Conservation (phyloP, 768 basidiomycete genomes). For the Auricularia auricula-judae region DNA sequence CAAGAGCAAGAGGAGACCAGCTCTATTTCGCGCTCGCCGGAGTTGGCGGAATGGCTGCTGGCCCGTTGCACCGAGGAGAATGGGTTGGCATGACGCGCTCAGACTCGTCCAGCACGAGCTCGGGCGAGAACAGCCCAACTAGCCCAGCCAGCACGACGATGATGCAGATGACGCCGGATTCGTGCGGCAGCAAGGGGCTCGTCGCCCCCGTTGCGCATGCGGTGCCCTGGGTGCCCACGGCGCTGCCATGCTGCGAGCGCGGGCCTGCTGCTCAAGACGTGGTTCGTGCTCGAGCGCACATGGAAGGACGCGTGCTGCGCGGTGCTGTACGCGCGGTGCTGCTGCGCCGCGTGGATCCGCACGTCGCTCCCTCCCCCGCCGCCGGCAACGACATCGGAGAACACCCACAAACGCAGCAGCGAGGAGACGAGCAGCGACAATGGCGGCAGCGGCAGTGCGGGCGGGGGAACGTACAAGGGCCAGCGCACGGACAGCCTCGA, state of each 20-base stretch:
- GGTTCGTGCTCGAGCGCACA: not conserved
- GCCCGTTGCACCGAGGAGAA: not conserved
- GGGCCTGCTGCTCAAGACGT: not conserved
- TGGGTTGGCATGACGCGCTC: not conserved
- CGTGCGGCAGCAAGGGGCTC: not conserved
- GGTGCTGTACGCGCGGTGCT: not conserved
- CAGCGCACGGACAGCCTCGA: not conserved
- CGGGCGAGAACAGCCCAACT: not conserved
- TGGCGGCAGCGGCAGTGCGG: not conserved
- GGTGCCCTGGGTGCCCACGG: not conserved
- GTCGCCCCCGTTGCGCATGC: not conserved
- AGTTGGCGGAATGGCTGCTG: not conserved
- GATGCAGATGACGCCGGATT: not conserved
- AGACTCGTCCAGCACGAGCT: not conserved
- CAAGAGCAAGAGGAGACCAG: not conserved
- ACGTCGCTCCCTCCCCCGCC: not conserved
- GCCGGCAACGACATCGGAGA: not conserved
- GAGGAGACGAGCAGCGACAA: not conserved
- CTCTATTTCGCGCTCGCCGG: not conserved
- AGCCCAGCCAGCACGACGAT: not conserved
- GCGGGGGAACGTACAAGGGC: not conserved
- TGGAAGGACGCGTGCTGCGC: not conserved
- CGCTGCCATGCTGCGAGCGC: not conserved
- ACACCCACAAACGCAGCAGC: not conserved
- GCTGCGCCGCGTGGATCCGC: not conserved